A percentile compares a stretch with the other conserved stretches of the same genome.
phyloP scores from a whole-genome alignment of 345 rosid genomes.

The Lepidium aucheri region DNA sequence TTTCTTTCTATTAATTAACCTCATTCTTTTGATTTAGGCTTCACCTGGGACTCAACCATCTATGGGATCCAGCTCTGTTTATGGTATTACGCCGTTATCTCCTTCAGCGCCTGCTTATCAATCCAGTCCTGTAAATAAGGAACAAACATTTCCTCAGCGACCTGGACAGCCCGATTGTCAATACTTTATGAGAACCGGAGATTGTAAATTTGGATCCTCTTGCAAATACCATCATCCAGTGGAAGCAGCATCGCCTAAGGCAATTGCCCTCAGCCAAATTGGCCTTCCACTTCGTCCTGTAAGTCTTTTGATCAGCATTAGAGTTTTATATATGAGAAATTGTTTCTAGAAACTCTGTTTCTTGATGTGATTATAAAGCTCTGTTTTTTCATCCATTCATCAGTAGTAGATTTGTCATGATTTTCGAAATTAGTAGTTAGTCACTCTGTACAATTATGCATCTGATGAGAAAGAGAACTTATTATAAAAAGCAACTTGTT shows the following conservation, averaged over 20 bases:
- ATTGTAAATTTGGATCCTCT: constrained; percentile 75
- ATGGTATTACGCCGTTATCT: constrained; percentile 50
- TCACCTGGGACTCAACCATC: constrained; percentile 52
- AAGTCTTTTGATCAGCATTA: constrained; percentile 28
- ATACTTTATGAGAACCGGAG: constrained; percentile 77
- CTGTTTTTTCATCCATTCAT: not conserved
- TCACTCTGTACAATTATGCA: not conserved
- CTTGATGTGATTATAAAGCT: constrained; percentile 4
- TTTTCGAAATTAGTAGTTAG: not conserved
- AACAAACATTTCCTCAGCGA: constrained; percentile 66
- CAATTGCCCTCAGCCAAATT: constrained; percentile 45
- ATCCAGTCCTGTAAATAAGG: constrained; percentile 46
- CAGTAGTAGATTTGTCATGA: not conserved
- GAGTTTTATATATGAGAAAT: not conserved
- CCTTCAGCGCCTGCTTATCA: constrained; percentile 58
- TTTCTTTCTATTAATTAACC: not conserved
- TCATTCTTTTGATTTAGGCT: constrained; percentile 31
- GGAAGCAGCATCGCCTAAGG: constrained; percentile 38
- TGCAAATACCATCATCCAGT: constrained; percentile 94
- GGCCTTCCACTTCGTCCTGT: constrained; percentile 89
- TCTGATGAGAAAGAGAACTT: not conserved
- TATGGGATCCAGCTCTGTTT: constrained; percentile 51
- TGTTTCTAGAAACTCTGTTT: constrained; percentile 3
- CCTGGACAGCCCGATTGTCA: constrained; percentile 89
- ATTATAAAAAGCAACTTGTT: not conserved